These are phyloP conservation scores for Paragyromitra xinjiangensis DNA, from an alignment of 495 filamentous ascomycete genomes.

Conservation along the genomic window DNA sequence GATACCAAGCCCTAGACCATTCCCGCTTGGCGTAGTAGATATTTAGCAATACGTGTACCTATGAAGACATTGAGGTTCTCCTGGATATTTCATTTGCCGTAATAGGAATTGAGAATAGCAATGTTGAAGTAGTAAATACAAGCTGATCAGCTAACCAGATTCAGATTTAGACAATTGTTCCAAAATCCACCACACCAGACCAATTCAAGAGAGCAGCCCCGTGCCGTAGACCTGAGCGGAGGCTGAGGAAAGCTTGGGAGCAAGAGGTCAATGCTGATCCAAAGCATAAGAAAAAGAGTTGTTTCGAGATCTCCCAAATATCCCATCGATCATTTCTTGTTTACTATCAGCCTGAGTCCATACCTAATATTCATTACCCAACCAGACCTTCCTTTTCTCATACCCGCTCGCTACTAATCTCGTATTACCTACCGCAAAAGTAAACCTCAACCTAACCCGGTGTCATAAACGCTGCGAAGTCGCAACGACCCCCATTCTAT, in stretches of 20 bases:
- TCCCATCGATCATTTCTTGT: background rate
- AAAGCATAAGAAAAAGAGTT: background rate
- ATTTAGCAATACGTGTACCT: background rate
- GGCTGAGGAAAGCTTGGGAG: background rate
- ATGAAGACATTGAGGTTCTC: background rate
- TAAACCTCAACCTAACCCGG: background rate
- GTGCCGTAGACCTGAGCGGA: background rate
- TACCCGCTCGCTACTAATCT: background rate
- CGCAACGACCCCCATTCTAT: background rate
- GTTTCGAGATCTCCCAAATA: background rate
- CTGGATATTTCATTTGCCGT: background rate
- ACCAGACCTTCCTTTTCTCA: background rate
- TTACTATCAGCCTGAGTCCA: background rate
- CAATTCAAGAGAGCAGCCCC: background rate
- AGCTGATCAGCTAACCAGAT: background rate
- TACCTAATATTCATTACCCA: constrained; percentile 2
- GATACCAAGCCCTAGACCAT: background rate
- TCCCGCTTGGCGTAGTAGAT: background rate
- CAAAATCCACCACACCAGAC: background rate
- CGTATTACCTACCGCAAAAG: constrained; percentile 9
- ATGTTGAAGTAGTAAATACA: background rate
- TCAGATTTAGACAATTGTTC: background rate
- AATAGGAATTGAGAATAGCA: background rate
- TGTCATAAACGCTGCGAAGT: background rate
- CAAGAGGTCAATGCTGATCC: constrained; percentile 2